A percentile compares a stretch with the other conserved stretches of the same genome.
Evolutionary conservation across 805 yeast species (phyloP).

Genomic region (Pichia thaimueangensis): DNA sequence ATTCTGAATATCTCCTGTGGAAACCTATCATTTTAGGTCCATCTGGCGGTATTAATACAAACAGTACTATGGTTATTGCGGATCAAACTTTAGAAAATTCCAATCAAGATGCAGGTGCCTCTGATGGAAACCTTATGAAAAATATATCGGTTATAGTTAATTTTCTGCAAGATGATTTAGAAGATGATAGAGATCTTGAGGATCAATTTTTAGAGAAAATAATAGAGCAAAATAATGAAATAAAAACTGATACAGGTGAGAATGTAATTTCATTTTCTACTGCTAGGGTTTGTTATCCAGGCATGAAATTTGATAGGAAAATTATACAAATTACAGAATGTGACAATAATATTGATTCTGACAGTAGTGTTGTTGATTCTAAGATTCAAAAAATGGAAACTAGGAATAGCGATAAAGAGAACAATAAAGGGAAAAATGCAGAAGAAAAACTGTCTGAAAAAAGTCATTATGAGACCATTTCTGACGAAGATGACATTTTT

Average conservation of each 20-base stretch:
- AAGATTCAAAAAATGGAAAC: too few species aligned
- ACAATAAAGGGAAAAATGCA: neutral
- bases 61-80: slow-evolving; percentile 36
- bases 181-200: slow-evolving; percentile 56
- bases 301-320: slow-evolving; percentile 16
- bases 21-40: slow-evolving; percentile 81
- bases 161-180: slow-evolving; percentile 62
- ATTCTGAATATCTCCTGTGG: slow-evolving; percentile 60
- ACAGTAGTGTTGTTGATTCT: too few species aligned
- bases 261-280: neutral
- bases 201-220: slow-evolving; percentile 48
- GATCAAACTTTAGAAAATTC: slow-evolving; percentile 14
- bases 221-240: slow-evolving; percentile 18
- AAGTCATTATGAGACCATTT: slow-evolving; percentile 1
- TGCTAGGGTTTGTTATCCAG: slow-evolving; percentile 22
- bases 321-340: too few species aligned
- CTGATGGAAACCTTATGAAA: slow-evolving; percentile 31
- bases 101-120: slow-evolving; percentile 12
- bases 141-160: slow-evolving; percentile 52
- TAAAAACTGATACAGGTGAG: neutral
- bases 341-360: too few species aligned
- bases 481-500: slow-evolving; percentile 1
- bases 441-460: too few species aligned
- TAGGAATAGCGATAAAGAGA: neutral
- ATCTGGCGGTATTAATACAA: slow-evolving; percentile 74